Evolutionary conservation across 75 land plant species (phyloP).

Genomic region (Selaginella tamariscina): DNA sequence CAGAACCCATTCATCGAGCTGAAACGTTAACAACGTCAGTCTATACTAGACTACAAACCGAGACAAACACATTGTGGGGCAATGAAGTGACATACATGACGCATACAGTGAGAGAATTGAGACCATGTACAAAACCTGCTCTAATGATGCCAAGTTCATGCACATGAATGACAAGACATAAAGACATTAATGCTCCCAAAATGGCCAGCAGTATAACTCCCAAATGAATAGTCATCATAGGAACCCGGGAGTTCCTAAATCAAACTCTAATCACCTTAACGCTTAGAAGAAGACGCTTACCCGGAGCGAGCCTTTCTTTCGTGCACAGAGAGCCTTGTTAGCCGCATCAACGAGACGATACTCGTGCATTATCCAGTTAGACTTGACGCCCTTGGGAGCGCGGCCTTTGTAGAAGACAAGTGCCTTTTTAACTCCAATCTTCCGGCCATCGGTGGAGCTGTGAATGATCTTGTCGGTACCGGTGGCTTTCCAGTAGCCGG

Average conservation of each 20-base stretch:
- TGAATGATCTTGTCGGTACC: conserved; percentile 8
- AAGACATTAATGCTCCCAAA: no score
- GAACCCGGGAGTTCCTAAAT: no score
- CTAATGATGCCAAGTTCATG: no score
- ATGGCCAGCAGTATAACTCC: no score
- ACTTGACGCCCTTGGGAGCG: conserved; percentile 9
- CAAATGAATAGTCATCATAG: no score
- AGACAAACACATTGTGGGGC: neutral
- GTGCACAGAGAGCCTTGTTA: neutral
- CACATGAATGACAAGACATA: no score
- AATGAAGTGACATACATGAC: no score
- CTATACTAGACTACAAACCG: neutral
- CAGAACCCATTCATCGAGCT: neutral
- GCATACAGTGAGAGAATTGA: no score
- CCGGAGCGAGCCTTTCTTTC: neutral
- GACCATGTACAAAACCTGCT: no score
- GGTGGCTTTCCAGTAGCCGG: conserved; percentile 13
- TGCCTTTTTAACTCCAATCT: conserved; percentile 6
- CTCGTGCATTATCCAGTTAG: conserved; percentile 12
- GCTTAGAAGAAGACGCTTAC: no score
- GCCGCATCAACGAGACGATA: conserved; percentile 11
- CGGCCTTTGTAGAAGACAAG: conserved; percentile 7
- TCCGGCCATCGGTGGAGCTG: neutral
- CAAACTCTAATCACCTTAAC: no score
- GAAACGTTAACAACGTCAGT: no score